Percentiles rank a stretch among this genome's conserved stretches.
These are phyloP conservation scores for Leccinum aurantiacum DNA, from an alignment of 768 basidiomycete genomes.

Conservation along the genomic window DNA sequence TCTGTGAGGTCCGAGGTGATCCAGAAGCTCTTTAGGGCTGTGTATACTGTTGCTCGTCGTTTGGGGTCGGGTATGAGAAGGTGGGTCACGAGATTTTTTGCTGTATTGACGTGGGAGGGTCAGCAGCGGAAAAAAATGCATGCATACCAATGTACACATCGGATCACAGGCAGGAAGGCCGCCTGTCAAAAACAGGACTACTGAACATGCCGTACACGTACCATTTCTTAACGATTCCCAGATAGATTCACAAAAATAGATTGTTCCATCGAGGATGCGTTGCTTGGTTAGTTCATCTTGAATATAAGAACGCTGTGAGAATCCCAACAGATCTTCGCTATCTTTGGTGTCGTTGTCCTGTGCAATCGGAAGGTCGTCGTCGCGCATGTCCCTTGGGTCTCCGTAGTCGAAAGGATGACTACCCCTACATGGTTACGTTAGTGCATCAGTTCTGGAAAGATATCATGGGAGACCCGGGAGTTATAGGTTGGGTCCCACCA, in stretches of 20 bases:
- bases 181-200: slow-evolving; percentile 3
- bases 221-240: slow-evolving; percentile 65
- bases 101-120: slow-evolving; percentile 28
- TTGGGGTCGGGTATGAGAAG: slow-evolving; percentile 59
- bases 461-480: neutral
- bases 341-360: slow-evolving; percentile 33
- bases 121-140: slow-evolving; percentile 5
- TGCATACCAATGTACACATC: neutral
- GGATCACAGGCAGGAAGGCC: neutral
- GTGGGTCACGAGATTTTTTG: slow-evolving; percentile 55
- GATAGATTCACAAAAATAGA: slow-evolving; percentile 52
- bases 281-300: slow-evolving; percentile 65
- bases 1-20: slow-evolving; percentile 61
- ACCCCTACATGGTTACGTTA: slow-evolving; percentile 46
- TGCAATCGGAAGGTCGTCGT: slow-evolving; percentile 8
- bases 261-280: slow-evolving; percentile 62
- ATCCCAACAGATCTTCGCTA: slow-evolving; percentile 31
- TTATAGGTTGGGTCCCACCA: neutral
- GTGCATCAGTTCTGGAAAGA: slow-evolving; percentile 13
- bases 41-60: slow-evolving; percentile 60
- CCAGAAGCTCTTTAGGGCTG: slow-evolving; percentile 65
- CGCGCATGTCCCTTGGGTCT: slow-evolving; percentile 20
- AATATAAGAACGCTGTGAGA: slow-evolving; percentile 37
- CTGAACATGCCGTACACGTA: slow-evolving; percentile 31
- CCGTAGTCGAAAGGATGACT: slow-evolving; percentile 77